Evolutionary conservation across 2,329 filamentous ascomycete species (phyloP), one percentile per base, ranked within the genome.

Genomic region (Neonectria hederae): DNA sequence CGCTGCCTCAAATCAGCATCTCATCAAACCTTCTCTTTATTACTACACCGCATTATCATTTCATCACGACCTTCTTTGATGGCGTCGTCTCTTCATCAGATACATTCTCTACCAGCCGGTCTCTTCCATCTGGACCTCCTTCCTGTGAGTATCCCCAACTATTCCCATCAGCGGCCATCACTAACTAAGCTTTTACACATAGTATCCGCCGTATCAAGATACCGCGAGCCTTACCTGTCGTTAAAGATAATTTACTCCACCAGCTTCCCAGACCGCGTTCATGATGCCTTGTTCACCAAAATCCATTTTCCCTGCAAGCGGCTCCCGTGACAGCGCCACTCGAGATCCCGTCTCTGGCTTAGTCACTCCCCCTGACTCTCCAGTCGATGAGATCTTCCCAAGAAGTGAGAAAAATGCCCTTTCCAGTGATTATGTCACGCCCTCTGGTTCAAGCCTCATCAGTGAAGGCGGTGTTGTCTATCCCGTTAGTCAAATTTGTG

Each of bases 301-400:
- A 2, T 24, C 52, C 30, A 21, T 35, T 13, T 24, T 43, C 4
- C 45, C 51, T 3, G 19, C 43, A n/a, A 49, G 30, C n/a, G n/a
- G 14, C 3, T 55, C 43, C 19, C 9, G 19, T n/a, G 26, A 51
- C 10, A 42, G 11, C 19, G 30, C 52, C 24, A 48, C 17, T 49
- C 24, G 59, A n/a, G 35, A 51, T 42, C 24, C 66, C 21, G 46
- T 57, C 48, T 53, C 59, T 1, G 69, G 66, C 9, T 48, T 66
- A 24, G 48, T 63, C 10, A 67, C 66, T 19, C 71, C 65, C 24
- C 72, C 71, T 9, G 70, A 73, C 24, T 70, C 71, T 21, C 69
- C 71, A 2, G 65, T 62, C 6, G 22, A 17, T n/a, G 53, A 69
- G 8, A 57, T 43, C n/a, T 67, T 66, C 11, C 54, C 62, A 6